phyloP scores from a whole-genome alignment of 805 yeast species.

The Ogataea allantospora region DNA sequence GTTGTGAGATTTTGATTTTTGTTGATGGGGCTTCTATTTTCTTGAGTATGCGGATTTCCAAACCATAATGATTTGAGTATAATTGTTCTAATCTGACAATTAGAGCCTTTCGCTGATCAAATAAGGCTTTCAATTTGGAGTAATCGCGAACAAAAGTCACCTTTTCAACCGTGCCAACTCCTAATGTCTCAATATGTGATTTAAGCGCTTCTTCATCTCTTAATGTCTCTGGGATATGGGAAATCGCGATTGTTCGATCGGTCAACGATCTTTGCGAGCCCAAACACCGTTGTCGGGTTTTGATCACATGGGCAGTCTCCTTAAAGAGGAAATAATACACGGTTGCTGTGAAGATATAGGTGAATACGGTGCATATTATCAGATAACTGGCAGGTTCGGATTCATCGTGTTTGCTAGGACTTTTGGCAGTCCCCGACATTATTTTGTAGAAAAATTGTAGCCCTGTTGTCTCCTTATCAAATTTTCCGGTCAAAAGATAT shows the following conservation, averaged over 20 bases:
- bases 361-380: slow-evolving; percentile 54
- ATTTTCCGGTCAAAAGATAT: slow-evolving; percentile 49
- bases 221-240: slow-evolving; percentile 51
- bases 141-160: slow-evolving; percentile 46
- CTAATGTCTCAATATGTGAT: slow-evolving; percentile 51
- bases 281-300: slow-evolving; percentile 53
- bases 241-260: slow-evolving; percentile 55
- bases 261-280: slow-evolving; percentile 61
- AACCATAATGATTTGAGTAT: slow-evolving; percentile 42
- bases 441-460: slow-evolving; percentile 8
- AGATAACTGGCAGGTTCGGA: slow-evolving; percentile 37
- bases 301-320: slow-evolving; percentile 48
- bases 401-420: slow-evolving; percentile 22
- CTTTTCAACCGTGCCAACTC: slow-evolving; percentile 53
- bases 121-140: slow-evolving; percentile 39
- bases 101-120: slow-evolving; percentile 34
- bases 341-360: slow-evolving; percentile 50
- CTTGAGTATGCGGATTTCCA: slow-evolving; percentile 37
- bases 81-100: slow-evolving; percentile 39
- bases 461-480: slow-evolving; percentile 34
- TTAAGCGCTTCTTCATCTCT: slow-evolving; percentile 44
- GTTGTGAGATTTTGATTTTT: slow-evolving; percentile 26
- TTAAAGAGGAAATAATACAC: slow-evolving; percentile 45
- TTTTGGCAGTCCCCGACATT: slow-evolving; percentile 8
- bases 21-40: slow-evolving; percentile 26